A percentile compares a stretch with the other conserved stretches of the same genome.
phyloP scores from a whole-genome alignment of 2,329 filamentous ascomycete genomes.

The Epichloe typhina region DNA sequence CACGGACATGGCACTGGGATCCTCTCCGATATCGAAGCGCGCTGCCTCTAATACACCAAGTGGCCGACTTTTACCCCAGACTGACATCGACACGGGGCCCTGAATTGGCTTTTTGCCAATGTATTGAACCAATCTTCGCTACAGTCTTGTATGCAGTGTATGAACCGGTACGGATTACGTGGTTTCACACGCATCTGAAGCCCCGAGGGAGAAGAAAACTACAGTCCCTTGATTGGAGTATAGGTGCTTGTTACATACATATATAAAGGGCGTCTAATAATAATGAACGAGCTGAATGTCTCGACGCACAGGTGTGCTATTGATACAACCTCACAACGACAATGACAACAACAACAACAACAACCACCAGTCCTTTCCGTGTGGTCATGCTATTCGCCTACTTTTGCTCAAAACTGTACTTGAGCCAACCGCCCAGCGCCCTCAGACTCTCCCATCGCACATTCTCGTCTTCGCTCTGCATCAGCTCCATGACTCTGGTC shows the following conservation, averaged over 20 bases:
- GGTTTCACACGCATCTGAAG: neutral
- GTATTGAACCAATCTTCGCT: too few relatives aligned
- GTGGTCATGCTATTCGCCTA: conserved; percentile 4
- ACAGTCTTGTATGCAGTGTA: too few relatives aligned
- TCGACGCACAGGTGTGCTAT: neutral
- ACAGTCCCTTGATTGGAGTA: neutral
- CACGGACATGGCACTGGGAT: conserved; percentile 6
- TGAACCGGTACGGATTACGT: neutral
- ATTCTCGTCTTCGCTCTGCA: conserved; percentile 77
- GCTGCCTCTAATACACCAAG: neutral
- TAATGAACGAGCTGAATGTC: neutral
- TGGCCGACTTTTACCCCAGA: too few relatives aligned
- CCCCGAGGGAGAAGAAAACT: neutral
- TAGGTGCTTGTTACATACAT: conserved; percentile 1
- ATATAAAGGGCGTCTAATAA: neutral
- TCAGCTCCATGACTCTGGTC: conserved; percentile 80
- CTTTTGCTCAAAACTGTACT: conserved; percentile 45
- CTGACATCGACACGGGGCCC: too few relatives aligned
- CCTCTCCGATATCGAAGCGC: conserved; percentile 13
- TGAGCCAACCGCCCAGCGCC: conserved; percentile 57
- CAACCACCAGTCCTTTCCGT: too few relatives aligned
- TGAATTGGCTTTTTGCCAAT: too few relatives aligned
- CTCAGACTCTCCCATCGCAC: conserved; percentile 88
- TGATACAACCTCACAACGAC: neutral
- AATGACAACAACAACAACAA: too few relatives aligned